Conservation (phyloP, 1,284 basidiomycete species). For the Apiotrichum veenhuisii region DNA sequence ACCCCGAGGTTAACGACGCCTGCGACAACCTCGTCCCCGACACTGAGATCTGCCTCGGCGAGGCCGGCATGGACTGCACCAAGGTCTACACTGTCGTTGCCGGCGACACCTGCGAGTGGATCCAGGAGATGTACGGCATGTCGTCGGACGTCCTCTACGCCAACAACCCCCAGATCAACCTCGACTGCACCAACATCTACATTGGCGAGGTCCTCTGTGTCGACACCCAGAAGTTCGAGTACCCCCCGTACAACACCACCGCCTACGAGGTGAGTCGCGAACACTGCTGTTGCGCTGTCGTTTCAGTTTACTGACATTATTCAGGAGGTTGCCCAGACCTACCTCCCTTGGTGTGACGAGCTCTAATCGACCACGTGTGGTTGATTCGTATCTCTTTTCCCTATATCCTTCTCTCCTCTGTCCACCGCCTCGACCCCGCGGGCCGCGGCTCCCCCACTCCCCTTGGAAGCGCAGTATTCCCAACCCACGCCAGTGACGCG, state of each 20-base stretch:
- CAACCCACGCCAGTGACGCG: background rate
- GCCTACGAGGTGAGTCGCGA: conserved; percentile 32
- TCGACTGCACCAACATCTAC: conserved; percentile 49
- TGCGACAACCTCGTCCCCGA: conserved; percentile 49
- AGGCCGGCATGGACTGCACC: conserved; percentile 44
- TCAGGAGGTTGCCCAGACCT: conserved; percentile 41
- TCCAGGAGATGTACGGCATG: conserved; percentile 42
- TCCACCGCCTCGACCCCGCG: background rate
- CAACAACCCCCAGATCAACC: conserved; percentile 51
- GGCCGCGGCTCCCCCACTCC: background rate
- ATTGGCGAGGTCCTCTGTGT: conserved; percentile 51
- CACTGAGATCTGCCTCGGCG: conserved; percentile 47
- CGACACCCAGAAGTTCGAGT: conserved; percentile 38
- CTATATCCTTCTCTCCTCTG: background rate
- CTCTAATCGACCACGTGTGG: background rate
- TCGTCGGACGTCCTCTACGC: conserved; percentile 39
- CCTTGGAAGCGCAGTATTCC: background rate
- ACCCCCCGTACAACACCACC: conserved; percentile 41
- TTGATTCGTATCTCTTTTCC: background rate
- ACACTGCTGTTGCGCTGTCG: background rate
- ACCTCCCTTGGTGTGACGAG: conserved; percentile 36
- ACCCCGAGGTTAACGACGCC: conserved; percentile 41
- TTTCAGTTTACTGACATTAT: background rate
- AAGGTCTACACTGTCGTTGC: conserved; percentile 47
- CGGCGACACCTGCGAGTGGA: conserved; percentile 47